These are phyloP conservation scores for Ligustrum vulgare DNA, from an alignment of 257 asterid genomes.

Conservation along the genomic window DNA sequence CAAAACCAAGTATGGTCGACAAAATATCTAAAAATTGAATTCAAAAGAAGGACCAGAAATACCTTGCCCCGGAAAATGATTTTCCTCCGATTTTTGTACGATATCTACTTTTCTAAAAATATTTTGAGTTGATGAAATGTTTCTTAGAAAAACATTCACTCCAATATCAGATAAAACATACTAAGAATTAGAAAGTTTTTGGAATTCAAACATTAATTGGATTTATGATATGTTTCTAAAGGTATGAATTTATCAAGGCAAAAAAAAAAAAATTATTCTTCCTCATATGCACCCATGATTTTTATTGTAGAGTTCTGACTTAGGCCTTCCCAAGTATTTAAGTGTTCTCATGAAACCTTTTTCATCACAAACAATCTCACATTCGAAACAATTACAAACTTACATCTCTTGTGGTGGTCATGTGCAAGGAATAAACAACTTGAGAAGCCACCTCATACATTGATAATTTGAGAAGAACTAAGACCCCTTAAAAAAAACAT, in stretches of 20 bases:
- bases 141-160: neutral
- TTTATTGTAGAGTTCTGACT: neutral
- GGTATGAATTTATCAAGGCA: neutral
- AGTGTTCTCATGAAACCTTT: neutral
- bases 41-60: neutral
- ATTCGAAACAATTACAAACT: slow-evolving; percentile 25
- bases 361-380: neutral
- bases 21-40: neutral
- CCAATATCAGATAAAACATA: neutral
- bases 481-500: slow-evolving; percentile 7
- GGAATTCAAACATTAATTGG: neutral
- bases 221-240: neutral
- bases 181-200: neutral
- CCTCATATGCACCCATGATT: neutral
- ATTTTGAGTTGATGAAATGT: neutral
- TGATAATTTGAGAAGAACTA: slow-evolving; percentile 13
- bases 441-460: slow-evolving; percentile 77
- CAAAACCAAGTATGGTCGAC: neutral
- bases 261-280: no score
- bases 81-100: neutral
- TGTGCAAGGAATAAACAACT: slow-evolving; percentile 96
- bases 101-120: neutral
- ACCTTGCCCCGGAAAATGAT: neutral
- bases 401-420: slow-evolving; percentile 93
- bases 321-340: neutral